Conservation (phyloP, 176 grass and related monocot species). For the Aegilops longissima region DNA sequence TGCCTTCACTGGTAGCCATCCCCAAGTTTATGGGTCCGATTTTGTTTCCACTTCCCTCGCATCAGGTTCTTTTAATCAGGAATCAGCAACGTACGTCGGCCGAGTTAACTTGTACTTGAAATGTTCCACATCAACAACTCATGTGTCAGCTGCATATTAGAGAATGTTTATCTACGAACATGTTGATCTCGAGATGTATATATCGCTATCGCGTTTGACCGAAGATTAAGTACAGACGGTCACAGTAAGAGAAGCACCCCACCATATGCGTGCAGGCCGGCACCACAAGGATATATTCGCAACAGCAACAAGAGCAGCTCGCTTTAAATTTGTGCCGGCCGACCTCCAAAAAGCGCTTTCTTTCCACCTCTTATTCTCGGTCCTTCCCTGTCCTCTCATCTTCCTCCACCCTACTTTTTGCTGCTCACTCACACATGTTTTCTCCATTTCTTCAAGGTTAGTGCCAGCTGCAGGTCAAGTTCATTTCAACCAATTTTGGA, state of each 20-base stretch:
- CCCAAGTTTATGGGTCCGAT: neutral
- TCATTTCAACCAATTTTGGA: neutral
- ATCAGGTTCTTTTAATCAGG: neutral
- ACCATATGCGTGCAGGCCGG: neutral
- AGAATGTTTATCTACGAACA: too few species aligned
- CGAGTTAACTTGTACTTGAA: neutral
- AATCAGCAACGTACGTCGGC: neutral
- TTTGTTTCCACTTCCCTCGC: neutral
- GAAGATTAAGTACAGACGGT: neutral
- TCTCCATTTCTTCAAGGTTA: neutral
- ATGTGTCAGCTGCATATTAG: neutral
- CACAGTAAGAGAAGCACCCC: neutral
- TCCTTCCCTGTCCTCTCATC: neutral
- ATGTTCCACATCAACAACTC: neutral
- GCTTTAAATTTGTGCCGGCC: neutral
- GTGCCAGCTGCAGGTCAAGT: neutral
- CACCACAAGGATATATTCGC: neutral
- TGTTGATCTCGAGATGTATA: neutral
- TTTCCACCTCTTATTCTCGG: neutral
- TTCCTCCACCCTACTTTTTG: neutral
- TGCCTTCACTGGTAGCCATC: neutral
- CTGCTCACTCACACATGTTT: neutral
- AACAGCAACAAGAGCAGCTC: neutral
- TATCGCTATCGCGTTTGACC: neutral
- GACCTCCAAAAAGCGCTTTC: neutral